Conservation (phyloP, 495 filamentous ascomycete species). For the Neurospora discreta region DNA sequence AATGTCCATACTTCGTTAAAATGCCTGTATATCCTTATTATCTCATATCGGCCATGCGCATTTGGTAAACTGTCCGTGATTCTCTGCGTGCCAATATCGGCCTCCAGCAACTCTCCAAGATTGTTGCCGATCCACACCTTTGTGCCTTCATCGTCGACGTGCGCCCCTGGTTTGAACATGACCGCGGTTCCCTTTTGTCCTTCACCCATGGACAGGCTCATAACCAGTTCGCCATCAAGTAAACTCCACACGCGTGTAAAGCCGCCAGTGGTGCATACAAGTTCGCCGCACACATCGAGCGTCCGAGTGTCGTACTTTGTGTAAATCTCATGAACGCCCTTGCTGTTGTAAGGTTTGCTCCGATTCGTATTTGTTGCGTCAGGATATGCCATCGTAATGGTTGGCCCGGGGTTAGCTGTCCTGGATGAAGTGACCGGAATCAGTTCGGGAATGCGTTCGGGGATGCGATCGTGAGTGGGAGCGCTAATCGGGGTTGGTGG, state of each 20-base stretch:
- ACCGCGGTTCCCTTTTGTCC: slow-evolving; percentile 66
- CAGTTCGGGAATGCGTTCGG: slow-evolving; percentile 13
- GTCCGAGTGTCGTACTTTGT: slow-evolving; percentile 77
- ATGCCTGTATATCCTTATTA: slow-evolving; percentile 79
- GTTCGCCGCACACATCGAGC: slow-evolving; percentile 78
- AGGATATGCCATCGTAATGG: slow-evolving; percentile 45
- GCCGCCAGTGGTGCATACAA: slow-evolving; percentile 75
- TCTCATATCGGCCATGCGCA: slow-evolving; percentile 70
- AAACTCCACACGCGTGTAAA: slow-evolving; percentile 81
- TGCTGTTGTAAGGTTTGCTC: slow-evolving; percentile 61
- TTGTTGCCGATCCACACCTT: slow-evolving; percentile 88
- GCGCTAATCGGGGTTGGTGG: slow-evolving; percentile 14
- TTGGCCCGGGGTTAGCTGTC: slow-evolving; percentile 12
- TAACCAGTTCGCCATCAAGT: slow-evolving; percentile 63
- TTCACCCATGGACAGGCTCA: slow-evolving; percentile 74
- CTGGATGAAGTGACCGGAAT: not conserved
- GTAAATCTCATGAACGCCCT: slow-evolving; percentile 61
- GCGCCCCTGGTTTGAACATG: slow-evolving; percentile 68
- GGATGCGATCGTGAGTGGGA: slow-evolving; percentile 11
- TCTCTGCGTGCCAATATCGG: slow-evolving; percentile 62
- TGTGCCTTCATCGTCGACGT: slow-evolving; percentile 66
- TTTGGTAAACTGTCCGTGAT: slow-evolving; percentile 52
- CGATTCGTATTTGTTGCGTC: slow-evolving; percentile 79
- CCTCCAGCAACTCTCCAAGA: slow-evolving; percentile 74
- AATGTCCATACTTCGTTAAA: slow-evolving; percentile 88